These are phyloP conservation scores for Russula compacta DNA, from an alignment of 768 basidiomycete species.

Conservation along the genomic window DNA sequence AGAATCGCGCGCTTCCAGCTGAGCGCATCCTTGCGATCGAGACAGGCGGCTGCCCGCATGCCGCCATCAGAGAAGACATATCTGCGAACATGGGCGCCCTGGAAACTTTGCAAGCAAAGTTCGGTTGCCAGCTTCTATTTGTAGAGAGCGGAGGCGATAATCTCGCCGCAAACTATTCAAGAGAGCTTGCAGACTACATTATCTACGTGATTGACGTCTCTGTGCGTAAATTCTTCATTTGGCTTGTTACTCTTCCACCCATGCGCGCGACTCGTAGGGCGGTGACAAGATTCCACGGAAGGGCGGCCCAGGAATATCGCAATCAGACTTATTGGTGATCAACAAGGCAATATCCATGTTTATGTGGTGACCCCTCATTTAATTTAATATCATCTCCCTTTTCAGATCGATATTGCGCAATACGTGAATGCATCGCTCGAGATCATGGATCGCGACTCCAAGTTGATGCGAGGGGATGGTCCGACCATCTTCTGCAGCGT, in stretches of 20 bases:
- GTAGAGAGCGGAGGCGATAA: constrained; percentile 98
- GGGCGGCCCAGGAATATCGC: constrained; percentile 95
- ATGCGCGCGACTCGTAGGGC: constrained; percentile 42
- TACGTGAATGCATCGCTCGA: constrained; percentile 88
- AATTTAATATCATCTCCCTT: background rate
- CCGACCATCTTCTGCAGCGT: constrained; percentile 90
- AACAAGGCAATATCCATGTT: constrained; percentile 61
- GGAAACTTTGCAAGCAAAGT: constrained; percentile 89
- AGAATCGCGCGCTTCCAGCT: constrained; percentile 77
- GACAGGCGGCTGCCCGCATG: constrained; percentile 97
- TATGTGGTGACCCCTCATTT: background rate
- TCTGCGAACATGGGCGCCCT: constrained; percentile 94
- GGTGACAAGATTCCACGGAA: constrained; percentile 98
- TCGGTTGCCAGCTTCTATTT: constrained; percentile 80
- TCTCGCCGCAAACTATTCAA: constrained; percentile 91
- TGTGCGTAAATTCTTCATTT: constrained; percentile 31
- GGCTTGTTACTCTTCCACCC: background rate
- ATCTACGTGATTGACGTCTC: constrained; percentile 88
- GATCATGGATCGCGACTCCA: constrained; percentile 92
- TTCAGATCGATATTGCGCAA: constrained; percentile 84
- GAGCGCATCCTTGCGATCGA: constrained; percentile 92
- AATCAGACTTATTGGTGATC: constrained; percentile 88
- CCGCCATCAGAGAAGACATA: constrained; percentile 97
- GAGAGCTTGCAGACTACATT: constrained; percentile 96
- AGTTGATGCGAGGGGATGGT: constrained; percentile 87